Percentiles rank a stretch among this genome's conserved stretches.
Evolutionary conservation across 225 moss, liverwort and hornwort species (phyloP).

Genomic region (Thuidium tamariscinum): DNA sequence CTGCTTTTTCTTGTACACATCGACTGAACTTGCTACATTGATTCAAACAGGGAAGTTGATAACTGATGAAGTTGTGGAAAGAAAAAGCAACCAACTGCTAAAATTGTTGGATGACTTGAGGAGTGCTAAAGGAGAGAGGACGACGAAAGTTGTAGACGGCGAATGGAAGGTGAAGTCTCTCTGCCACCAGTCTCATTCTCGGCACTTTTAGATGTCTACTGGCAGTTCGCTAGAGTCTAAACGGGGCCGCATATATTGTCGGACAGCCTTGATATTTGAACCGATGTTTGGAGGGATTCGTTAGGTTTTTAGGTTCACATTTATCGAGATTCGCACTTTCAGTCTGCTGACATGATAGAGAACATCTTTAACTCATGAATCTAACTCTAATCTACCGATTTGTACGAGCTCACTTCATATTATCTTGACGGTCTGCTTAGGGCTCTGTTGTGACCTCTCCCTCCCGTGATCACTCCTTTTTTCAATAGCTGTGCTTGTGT

Average conservation of each 20-base stretch:
- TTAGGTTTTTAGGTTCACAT: not conserved
- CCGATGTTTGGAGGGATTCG: not conserved
- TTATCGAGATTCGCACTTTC: not conserved
- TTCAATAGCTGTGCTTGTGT: not conserved
- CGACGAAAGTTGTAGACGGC: constrained; percentile 32
- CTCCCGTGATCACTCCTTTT: not conserved
- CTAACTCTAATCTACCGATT: not conserved
- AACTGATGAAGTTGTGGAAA: constrained; percentile 41
- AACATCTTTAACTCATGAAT: not conserved
- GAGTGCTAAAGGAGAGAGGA: constrained; percentile 48
- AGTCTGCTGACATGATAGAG: not conserved
- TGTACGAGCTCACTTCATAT: not conserved
- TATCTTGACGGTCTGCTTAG: not conserved
- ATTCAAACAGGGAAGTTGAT: constrained; percentile 9
- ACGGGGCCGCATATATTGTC: not conserved
- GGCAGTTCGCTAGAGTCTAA: not conserved
- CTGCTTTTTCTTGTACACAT: not conserved
- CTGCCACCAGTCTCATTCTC: not conserved
- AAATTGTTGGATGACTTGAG: constrained; percentile 35
- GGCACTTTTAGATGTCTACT: not conserved
- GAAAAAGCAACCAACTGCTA: constrained; percentile 19
- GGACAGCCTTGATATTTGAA: not conserved
- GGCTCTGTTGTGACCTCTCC: not conserved
- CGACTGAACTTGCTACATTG: not conserved
- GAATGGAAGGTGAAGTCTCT: constrained; percentile 47